Conservation (phyloP, 352 stramenopile species). For the Pythium volutum region DNA sequence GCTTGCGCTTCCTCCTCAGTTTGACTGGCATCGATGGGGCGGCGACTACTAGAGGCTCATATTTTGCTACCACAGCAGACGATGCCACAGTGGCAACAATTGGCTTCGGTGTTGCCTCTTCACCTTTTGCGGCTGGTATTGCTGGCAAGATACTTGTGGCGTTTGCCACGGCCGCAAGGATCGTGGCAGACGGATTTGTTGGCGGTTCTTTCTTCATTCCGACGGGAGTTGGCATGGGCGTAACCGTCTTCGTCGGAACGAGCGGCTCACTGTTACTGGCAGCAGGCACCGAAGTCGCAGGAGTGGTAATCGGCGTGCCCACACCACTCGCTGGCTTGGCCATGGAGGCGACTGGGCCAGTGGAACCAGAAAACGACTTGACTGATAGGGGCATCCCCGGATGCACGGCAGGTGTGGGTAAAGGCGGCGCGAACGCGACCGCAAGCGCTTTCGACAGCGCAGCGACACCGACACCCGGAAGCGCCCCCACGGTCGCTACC, state of each 20-base stretch:
- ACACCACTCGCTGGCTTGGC: no score
- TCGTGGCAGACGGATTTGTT: not conserved
- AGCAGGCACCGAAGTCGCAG: no score
- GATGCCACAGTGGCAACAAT: not conserved
- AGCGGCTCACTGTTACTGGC: no score
- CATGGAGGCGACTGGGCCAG: no score
- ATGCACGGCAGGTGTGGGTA: no score
- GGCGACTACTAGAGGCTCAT: not conserved
- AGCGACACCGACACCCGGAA: not conserved
- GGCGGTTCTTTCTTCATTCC: not conserved
- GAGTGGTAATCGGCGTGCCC: no score
- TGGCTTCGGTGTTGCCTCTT: not conserved
- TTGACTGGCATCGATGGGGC: conserved; percentile 4
- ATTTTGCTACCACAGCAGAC: not conserved
- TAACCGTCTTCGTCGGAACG: no score
- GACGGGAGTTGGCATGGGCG: not conserved
- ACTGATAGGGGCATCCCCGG: no score
- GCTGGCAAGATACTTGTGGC: not conserved
- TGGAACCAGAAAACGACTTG: no score
- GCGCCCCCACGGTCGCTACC: not conserved
- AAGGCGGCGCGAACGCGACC: conserved; percentile 8
- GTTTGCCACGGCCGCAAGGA: not conserved
- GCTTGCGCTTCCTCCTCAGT: conserved; percentile 35
- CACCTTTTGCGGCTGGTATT: not conserved
- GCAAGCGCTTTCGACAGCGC: conserved; percentile 7